These are phyloP conservation scores for Cicer chorassanicum DNA, from an alignment of 306 rosid genomes.

Conservation along the genomic window DNA sequence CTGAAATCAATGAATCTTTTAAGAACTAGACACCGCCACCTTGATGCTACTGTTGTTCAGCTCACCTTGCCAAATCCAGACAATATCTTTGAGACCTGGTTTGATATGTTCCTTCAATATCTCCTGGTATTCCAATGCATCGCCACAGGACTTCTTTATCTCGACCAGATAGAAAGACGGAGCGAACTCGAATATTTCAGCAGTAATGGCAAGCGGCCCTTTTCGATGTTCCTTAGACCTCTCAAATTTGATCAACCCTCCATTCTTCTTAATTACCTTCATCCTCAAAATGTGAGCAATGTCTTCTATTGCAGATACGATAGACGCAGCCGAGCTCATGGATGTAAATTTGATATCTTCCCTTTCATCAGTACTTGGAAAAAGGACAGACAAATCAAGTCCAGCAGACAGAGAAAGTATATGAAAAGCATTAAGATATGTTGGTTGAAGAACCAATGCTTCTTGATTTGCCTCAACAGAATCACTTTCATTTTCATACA, in stretches of 20 bases:
- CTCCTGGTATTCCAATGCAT: constrained; percentile 53
- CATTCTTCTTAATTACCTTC: constrained; percentile 46
- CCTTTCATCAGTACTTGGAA: constrained; percentile 23
- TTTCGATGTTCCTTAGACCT: constrained; percentile 35
- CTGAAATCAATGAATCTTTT: constrained; percentile 38
- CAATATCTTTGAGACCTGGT: constrained; percentile 53
- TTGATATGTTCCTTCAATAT: constrained; percentile 48
- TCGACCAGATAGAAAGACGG: constrained; percentile 55
- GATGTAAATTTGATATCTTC: constrained; percentile 49
- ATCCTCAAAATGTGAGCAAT: constrained; percentile 40
- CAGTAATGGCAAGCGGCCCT: constrained; percentile 45
- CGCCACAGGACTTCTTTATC: constrained; percentile 50
- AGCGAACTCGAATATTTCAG: constrained; percentile 51
- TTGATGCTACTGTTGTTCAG: constrained; percentile 4
- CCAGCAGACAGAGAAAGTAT: constrained; percentile 56
- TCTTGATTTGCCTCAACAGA: constrained; percentile 44
- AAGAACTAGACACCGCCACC: background rate
- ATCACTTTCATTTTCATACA: constrained; percentile 36
- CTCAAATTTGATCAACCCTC: constrained; percentile 50
- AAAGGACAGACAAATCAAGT: constrained; percentile 53
- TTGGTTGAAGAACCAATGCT: constrained; percentile 27
- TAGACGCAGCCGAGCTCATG: constrained; percentile 47
- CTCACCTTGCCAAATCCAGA: constrained; percentile 53
- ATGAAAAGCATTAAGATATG: constrained; percentile 54
- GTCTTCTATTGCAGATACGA: constrained; percentile 43